Evolutionary conservation across 1,284 basidiomycete genomes (phyloP), one percentile per base, ranked within the genome.

Genomic region (Neolentinus lepideus): DNA sequence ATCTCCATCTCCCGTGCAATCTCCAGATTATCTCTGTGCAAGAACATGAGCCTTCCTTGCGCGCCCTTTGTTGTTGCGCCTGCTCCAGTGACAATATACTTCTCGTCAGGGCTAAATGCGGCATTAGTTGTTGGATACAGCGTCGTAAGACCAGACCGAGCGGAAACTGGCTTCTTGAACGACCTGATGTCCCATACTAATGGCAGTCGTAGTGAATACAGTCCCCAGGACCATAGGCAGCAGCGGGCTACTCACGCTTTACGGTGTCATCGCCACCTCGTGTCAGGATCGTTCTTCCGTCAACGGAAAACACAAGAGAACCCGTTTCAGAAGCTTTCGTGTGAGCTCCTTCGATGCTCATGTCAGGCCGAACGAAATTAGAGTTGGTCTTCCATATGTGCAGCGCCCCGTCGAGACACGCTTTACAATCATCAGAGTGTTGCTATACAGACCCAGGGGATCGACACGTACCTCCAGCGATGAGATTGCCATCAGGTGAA

Each of bases 201-300:
- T 21, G 36, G 9, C 19, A 45, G 24, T 10, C 24, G 36, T 52
- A 52, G 59, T 56, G 53, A 55, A 58, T 52, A 62, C n/a, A n/a
- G 62, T 63, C 47, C 66, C 33, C 48, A 25, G 43, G 58, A 35
- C 56, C 45, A 55, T 52, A 29, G 10, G 38, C 21, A 51, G 4
- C 4, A 6, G 4, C 12, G 29, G 55, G 38, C 35, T 24, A 83
- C 92, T 63, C 70, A 96, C 94, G 70, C 72, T 98, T 99, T 53
- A 98, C 88, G 0, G 92, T 95, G 64, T 93, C 88, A 72, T 99
- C 97, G 1, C 90, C 91, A 22, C 94, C 94, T 60, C 97, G 78
- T 2, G 92, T 94, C 48, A 92, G 78, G 21, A 98, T 72, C 9
- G 85, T 90, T 54, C 79, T 76, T 1, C 89, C 88, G 67, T 98